Evolutionary conservation across 768 basidiomycete species (phyloP).

Genomic region (Leccinellum rugosiceps): DNA sequence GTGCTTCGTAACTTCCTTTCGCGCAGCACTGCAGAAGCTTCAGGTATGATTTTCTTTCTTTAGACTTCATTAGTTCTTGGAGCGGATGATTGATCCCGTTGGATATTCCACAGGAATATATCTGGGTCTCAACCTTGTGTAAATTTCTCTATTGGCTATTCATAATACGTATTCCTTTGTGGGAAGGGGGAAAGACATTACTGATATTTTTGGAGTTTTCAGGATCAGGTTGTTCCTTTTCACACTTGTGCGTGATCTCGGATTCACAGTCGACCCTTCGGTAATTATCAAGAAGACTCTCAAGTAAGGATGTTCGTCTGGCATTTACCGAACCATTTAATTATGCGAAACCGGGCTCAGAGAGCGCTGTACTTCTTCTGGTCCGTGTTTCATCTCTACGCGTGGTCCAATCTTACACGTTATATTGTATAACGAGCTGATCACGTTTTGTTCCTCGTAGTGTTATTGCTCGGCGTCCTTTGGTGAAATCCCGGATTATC

Average conservation of each 20-base stretch:
- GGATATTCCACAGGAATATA: not conserved
- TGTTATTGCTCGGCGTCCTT: slow-evolving; percentile 54
- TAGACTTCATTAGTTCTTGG: slow-evolving; percentile 15
- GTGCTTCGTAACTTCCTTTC: slow-evolving; percentile 7
- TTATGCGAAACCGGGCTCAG: slow-evolving; percentile 17
- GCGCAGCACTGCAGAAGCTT: slow-evolving; percentile 4
- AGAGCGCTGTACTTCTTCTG: slow-evolving; percentile 9
- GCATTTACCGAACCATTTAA: slow-evolving; percentile 19
- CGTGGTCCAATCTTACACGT: slow-evolving; percentile 7
- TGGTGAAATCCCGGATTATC: slow-evolving; percentile 52
- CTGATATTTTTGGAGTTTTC: slow-evolving; percentile 25
- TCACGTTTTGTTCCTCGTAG: slow-evolving; percentile 26
- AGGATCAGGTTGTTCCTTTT: slow-evolving; percentile 65
- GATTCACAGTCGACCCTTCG: slow-evolving; percentile 48
- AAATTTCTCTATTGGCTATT: not conserved
- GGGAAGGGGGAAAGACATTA: not conserved
- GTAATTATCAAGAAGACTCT: slow-evolving; percentile 60
- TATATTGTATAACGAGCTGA: slow-evolving; percentile 14
- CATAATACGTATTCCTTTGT: not conserved
- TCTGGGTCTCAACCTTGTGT: slow-evolving; percentile 1
- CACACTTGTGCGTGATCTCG: slow-evolving; percentile 54
- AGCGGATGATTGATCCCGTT: slow-evolving; percentile 7
- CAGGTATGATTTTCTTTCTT: slow-evolving; percentile 20
- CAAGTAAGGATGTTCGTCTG: slow-evolving; percentile 43
- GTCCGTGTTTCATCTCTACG: slow-evolving; percentile 18